Evolutionary conservation across 768 basidiomycete species (phyloP), one percentile per base, ranked within the genome.

Genomic region (Strobilomyces dryophilus): DNA sequence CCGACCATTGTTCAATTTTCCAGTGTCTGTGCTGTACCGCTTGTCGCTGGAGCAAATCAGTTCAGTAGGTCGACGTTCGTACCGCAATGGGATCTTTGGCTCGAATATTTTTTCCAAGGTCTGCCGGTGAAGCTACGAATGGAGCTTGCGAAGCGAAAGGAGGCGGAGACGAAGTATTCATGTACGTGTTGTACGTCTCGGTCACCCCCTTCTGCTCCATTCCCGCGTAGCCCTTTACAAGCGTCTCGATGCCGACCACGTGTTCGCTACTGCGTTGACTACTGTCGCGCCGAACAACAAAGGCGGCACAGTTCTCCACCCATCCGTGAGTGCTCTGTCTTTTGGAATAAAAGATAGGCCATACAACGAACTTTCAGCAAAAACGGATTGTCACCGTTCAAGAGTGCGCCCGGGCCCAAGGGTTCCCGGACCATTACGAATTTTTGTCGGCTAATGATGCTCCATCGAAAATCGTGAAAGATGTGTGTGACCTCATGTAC

Each of bases 401-500:
- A 31, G 88, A 90, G 61, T 79, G 77, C 41, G 87, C 88, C 17
- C 77, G 89, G 21, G 80, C 83, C 0, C 89, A 92, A 70, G 89
- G 89, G 0, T 91, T 92, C 59, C 86, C 87, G 0, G 89, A 92
- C 55, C 40, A 71, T 35, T 89, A 87, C 56, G 55, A 75, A n/a
- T 87, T 91, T 53, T 57, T 75, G 45, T 85, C 84, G 0, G 70
- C 64, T 4, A 74, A 79, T 36, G 61, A 66, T 6, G 52, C 60
- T 4, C 65, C 72, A 0, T 61, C 53, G 5, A 70, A 69, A 20
- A 66, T 74, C 31, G 59, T 81, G 1, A 59, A 70, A 12, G 84
- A 87, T 56, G 89, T 89, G 52, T 54, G 81, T 74, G 14, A 31
- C 41, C 31, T 12, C 35, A 26, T 45, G 49, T 41, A 26, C 26